A percentile compares a stretch with the other conserved stretches of the same genome.
These are phyloP conservation scores for Cercophora newfieldiana DNA, from an alignment of 495 filamentous ascomycete genomes.

Conservation along the genomic window DNA sequence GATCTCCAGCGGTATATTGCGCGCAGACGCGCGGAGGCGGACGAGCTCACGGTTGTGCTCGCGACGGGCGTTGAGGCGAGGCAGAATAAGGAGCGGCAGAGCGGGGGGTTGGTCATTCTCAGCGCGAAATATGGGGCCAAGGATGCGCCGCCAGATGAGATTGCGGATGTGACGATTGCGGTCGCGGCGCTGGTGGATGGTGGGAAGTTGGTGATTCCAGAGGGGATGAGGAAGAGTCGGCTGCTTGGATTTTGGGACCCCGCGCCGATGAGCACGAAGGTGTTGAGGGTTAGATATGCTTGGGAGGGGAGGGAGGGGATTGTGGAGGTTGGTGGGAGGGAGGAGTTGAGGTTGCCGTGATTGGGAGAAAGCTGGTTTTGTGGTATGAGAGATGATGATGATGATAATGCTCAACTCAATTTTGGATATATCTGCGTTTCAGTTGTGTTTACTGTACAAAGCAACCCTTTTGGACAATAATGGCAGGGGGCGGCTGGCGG, in stretches of 20 bases:
- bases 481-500: too few relatives aligned
- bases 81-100: slow-evolving; percentile 43
- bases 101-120: slow-evolving; percentile 33
- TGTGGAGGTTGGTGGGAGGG: slow-evolving; percentile 48
- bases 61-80: slow-evolving; percentile 48
- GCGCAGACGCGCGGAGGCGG: slow-evolving; percentile 48
- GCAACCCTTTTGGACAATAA: neutral
- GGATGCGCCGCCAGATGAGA: slow-evolving; percentile 32
- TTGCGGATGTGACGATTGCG: slow-evolving; percentile 38
- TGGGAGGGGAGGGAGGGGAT: slow-evolving; percentile 50
- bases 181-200: slow-evolving; percentile 33
- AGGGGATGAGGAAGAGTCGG: slow-evolving; percentile 42
- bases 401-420: neutral
- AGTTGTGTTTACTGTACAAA: neutral
- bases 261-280: slow-evolving; percentile 52
- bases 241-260: slow-evolving; percentile 61
- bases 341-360: slow-evolving; percentile 44
- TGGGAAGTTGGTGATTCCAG: slow-evolving; percentile 23
- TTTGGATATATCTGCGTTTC: neutral
- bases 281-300: slow-evolving; percentile 53
- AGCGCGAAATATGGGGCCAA: slow-evolving; percentile 37
- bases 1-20: slow-evolving; percentile 45
- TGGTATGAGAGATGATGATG: slow-evolving; percentile 7
- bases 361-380: neutral
- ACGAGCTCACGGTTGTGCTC: slow-evolving; percentile 55